Conservation (phyloP, 768 basidiomycete genomes). For the Tylopilus plumbeoviolaceoides region DNA sequence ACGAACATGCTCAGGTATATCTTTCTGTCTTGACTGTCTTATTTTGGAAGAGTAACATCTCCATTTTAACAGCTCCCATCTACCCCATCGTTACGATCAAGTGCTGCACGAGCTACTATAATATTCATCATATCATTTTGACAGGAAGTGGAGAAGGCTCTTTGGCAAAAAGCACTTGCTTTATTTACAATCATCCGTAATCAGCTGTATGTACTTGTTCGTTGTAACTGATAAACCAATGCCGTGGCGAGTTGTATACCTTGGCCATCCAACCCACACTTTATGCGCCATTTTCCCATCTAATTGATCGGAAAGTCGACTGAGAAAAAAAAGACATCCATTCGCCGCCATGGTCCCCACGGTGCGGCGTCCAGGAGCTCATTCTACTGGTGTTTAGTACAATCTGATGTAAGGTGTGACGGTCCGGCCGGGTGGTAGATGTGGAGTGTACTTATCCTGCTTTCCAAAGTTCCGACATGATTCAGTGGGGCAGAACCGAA, state of each 20-base stretch:
- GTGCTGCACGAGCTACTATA: conserved; percentile 67
- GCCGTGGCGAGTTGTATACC: not conserved
- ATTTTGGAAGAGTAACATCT: conserved; percentile 1
- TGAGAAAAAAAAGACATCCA: not conserved
- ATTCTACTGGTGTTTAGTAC: not conserved
- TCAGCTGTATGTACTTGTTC: conserved; percentile 11
- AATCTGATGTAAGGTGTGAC: not conserved
- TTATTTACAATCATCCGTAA: conserved; percentile 2
- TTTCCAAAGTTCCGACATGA: not conserved
- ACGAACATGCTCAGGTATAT: conserved; percentile 76
- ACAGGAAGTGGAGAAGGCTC: not conserved
- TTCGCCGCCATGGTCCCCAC: not conserved
- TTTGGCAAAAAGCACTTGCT: not conserved
- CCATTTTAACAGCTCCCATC: conserved; percentile 49
- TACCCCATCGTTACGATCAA: conserved; percentile 79
- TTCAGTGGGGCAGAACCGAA: not conserved
- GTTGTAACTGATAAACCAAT: conserved; percentile 15
- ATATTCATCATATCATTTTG: conserved; percentile 8
- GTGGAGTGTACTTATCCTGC: not conserved
- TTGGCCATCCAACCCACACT: not conserved
- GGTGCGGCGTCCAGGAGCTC: not conserved
- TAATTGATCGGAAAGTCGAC: not conserved
- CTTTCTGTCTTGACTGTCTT: not conserved
- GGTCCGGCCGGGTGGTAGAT: not conserved
- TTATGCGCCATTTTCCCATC: not conserved